A percentile compares a stretch with the other conserved stretches of the same genome.
These are phyloP conservation scores for Hibiscus tridactylites DNA, from an alignment of 345 rosid genomes.

Conservation along the genomic window DNA sequence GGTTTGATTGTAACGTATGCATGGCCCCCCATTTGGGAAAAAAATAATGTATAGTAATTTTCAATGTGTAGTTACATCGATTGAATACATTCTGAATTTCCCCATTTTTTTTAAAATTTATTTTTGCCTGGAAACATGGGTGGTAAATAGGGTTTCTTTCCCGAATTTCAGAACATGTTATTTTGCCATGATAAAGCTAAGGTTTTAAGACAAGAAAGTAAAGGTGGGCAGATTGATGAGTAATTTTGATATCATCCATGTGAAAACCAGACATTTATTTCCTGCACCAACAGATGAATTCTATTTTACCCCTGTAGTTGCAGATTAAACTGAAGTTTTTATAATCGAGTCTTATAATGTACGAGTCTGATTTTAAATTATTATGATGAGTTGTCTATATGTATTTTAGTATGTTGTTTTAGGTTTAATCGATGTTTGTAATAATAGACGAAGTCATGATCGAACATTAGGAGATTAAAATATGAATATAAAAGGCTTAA, in stretches of 20 bases:
- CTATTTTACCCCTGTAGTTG: background rate
- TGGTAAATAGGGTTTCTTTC: background rate
- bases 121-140: background rate
- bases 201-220: background rate
- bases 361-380: too few relatives aligned
- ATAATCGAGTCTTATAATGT: background rate
- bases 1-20: background rate
- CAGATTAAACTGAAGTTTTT: background rate
- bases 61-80: background rate
- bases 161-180: background rate
- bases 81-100: background rate
- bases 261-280: background rate
- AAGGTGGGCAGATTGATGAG: background rate
- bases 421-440: too few relatives aligned
- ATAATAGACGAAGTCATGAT: too few relatives aligned
- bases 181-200: background rate
- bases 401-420: too few relatives aligned
- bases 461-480: too few relatives aligned
- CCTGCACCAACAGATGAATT: background rate
- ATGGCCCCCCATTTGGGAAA: background rate
- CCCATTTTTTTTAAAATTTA: too few relatives aligned
- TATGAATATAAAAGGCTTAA: too few relatives aligned
- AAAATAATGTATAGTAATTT: background rate
- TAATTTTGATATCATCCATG: background rate
- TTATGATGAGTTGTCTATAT: too few relatives aligned